Base-by-base conservation (phyloP, 164 flowering plant genomes). In the Echeveria elegans region DNA sequence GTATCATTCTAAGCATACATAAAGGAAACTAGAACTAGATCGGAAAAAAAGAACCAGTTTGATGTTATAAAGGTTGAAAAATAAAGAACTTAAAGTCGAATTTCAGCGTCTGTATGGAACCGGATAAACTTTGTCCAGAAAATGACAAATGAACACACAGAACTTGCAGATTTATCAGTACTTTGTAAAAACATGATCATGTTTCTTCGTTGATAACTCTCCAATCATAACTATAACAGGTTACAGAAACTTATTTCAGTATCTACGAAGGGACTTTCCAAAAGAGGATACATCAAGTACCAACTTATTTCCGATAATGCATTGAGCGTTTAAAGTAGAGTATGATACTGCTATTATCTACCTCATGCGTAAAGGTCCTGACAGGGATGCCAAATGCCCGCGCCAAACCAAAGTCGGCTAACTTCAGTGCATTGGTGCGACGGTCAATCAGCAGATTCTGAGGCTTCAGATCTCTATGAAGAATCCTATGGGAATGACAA, bases 331-430 rank as follows among this genome's bases (percentile, higher is more conserved):
- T 26, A 28, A 0, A 53, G 11, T 21, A 24, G 11, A 24, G 15
- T 24, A n/a, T 2, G 11, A 63, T 21, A 18, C 45, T 11, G 30
- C 30, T 19, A 43, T 21, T n/a, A 18, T 18, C 48, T 73, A 87
- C 98, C 98, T 92, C 98, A 77, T 90, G 98, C 7, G 98, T 90
- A 76, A 90, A 92, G 63, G 97, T 87, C 74, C 97, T 84, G 63
- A 92, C 90, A 68, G 98, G 98, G 69, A 92, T 92, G 63, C 96
- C 96, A 88, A 92, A 90, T 60, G 97, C 98, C 75, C 98, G 83
- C 26, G 96, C 98, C 73, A 92, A 77, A 65, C 98, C 98, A 82
- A 92, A 92, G 71, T 92, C 98, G 68, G 97, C 98, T 68, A 92
- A 90, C 80, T 90, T 92, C 47, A 92, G 78, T 31, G 89, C 75